Percentiles rank a stretch among this genome's conserved stretches.
phyloP scores from a whole-genome alignment of 805 yeast genomes.

The Metschnikowia orientalis region DNA sequence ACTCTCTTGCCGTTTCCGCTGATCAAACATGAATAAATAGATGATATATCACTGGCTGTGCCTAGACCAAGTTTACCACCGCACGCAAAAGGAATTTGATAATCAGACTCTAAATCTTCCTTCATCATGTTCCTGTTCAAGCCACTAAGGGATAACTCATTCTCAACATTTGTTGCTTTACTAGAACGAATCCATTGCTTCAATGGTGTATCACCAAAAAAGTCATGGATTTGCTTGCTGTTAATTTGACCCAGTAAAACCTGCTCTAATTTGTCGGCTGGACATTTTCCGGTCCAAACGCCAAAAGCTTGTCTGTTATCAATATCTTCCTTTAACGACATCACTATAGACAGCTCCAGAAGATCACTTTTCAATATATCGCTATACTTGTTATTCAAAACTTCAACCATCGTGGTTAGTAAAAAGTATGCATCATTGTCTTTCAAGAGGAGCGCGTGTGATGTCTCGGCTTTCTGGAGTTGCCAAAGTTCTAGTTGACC shows the following conservation, averaged over 20 bases:
- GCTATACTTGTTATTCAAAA: constrained; percentile 28
- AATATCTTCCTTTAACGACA: constrained; percentile 22
- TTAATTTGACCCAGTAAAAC: constrained; percentile 11
- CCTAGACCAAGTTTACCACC: constrained; percentile 31
- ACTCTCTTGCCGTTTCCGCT: constrained; percentile 7
- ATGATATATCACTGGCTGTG: constrained; percentile 37
- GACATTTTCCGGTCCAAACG: constrained; percentile 23
- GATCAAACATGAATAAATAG: constrained; percentile 35
- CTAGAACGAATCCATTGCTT: constrained; percentile 24
- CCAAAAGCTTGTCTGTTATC: constrained; percentile 22
- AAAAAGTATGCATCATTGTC: constrained; percentile 34
- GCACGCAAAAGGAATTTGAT: constrained; percentile 4
- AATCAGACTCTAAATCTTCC: constrained; percentile 4
- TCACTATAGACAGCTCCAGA: constrained; percentile 18
- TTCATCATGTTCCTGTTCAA: constrained; percentile 1
- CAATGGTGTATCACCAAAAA: constrained; percentile 25
- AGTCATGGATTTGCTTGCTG: constrained; percentile 23
- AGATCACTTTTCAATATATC: constrained; percentile 22
- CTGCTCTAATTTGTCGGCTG: constrained; percentile 1
- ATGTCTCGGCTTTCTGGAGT: constrained; percentile 18
- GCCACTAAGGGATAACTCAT: constrained; percentile 3
- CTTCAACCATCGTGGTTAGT: constrained; percentile 22
- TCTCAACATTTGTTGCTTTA: constrained; percentile 1
- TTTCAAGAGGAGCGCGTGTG: constrained; percentile 11
- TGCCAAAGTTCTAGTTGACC: constrained; percentile 46